Conservation (phyloP, 139 green algal genomes). For the Picochlorum sp. region DNA sequence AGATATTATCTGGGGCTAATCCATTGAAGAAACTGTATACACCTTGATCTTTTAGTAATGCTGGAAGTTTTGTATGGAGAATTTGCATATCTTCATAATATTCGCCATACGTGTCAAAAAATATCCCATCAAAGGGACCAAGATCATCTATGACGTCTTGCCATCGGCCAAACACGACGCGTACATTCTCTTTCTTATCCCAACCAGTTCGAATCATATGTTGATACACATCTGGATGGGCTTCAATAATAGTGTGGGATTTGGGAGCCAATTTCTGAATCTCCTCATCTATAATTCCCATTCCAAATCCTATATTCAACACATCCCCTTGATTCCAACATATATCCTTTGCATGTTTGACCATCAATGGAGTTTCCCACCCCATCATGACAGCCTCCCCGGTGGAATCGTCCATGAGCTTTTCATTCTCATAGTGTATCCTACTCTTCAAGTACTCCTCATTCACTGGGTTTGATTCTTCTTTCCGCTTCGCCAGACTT, state of each 20-base stretch:
- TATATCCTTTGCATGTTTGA: slow-evolving; percentile 71
- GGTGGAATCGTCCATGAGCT: slow-evolving; percentile 67
- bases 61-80: slow-evolving; percentile 73
- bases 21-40: slow-evolving; percentile 97
- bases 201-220: slow-evolving; percentile 70
- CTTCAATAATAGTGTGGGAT: slow-evolving; percentile 91
- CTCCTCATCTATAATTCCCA: slow-evolving; percentile 80
- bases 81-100: slow-evolving; percentile 52
- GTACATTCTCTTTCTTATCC: slow-evolving; percentile 61
- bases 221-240: slow-evolving; percentile 78
- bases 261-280: slow-evolving; percentile 44
- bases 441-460: slow-evolving; percentile 18
- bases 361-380: slow-evolving; percentile 91
- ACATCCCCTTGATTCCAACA: slow-evolving; percentile 53
- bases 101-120: slow-evolving; percentile 90
- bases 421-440: slow-evolving; percentile 21
- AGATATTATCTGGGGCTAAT: slow-evolving; percentile 65
- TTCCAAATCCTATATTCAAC: slow-evolving; percentile 94
- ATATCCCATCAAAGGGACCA: slow-evolving; percentile 75
- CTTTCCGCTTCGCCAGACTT: neutral
- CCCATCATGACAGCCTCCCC: slow-evolving; percentile 94
- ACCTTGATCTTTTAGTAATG: slow-evolving; percentile 59
- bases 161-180: slow-evolving; percentile 80
- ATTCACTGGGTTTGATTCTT: slow-evolving; percentile 20
- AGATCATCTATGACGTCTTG: slow-evolving; percentile 66